These are phyloP conservation scores for Aspergillus nomiae DNA, from an alignment of 2,329 filamentous ascomycete species.

Conservation along the genomic window DNA sequence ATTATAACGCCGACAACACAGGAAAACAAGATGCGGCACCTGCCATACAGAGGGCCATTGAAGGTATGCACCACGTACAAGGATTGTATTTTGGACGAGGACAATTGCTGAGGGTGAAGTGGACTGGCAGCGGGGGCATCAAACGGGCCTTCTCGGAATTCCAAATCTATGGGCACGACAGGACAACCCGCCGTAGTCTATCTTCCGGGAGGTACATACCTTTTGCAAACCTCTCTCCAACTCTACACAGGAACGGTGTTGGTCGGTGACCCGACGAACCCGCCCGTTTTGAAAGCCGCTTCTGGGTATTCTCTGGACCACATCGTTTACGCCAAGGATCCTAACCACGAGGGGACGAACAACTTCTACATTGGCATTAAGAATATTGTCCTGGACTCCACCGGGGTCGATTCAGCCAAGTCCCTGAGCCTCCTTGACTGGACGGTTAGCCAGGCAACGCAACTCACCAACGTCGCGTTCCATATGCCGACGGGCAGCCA, in stretches of 20 bases:
- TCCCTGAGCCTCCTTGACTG: conserved; percentile 40
- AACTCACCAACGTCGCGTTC: conserved; percentile 42
- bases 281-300: conserved; percentile 56
- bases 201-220: conserved; percentile 33
- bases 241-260: conserved; percentile 39
- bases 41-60: conserved; percentile 34
- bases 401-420: conserved; percentile 25
- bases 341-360: conserved; percentile 30
- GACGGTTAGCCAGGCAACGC: conserved; percentile 42
- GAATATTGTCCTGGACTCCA: conserved; percentile 44
- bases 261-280: conserved; percentile 41
- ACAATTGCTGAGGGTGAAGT: background rate
- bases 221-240: conserved; percentile 26
- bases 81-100: background rate
- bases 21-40: conserved; percentile 30
- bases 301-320: conserved; percentile 56
- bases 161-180: conserved; percentile 32
- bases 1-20: conserved; percentile 38
- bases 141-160: conserved; percentile 27
- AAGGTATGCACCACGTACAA: conserved; percentile 19
- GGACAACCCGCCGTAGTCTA: conserved; percentile 34
- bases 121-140: conserved; percentile 24
- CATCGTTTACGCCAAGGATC: conserved; percentile 55
- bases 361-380: conserved; percentile 42
- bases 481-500: conserved; percentile 37